Evolutionary conservation across 345 rosid species (phyloP).

Genomic region (Theobroma cacao): DNA sequence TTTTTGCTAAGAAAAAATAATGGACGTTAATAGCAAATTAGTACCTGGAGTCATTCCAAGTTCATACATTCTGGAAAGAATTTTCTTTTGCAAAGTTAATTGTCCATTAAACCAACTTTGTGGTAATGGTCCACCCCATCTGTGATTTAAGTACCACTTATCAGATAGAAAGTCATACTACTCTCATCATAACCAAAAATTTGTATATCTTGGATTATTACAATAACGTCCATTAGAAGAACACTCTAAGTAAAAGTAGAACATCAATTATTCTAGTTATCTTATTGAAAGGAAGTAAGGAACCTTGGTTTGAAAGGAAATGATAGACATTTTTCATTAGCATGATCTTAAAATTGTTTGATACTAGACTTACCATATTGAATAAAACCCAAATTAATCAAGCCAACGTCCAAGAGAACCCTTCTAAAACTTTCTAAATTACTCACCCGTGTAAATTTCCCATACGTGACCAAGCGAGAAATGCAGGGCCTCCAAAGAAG

Average conservation of each 20-base stretch:
- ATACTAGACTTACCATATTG: not conserved
- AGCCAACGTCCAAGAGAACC: not conserved
- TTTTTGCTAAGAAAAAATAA: not conserved
- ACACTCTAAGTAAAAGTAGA: conserved; percentile 10
- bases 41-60: conserved; percentile 81
- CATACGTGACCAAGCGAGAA: conserved; percentile 83
- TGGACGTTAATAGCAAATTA: not conserved
- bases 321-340: not conserved
- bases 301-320: not conserved
- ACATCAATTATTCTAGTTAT: conserved; percentile 4
- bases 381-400: not conserved
- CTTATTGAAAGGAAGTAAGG: not conserved
- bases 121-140: conserved; percentile 80
- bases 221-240: conserved; percentile 9
- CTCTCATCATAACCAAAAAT: not conserved
- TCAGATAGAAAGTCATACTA: not conserved
- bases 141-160: conserved; percentile 14
- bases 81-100: conserved; percentile 54
- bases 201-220: not conserved
- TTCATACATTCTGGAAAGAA: conserved; percentile 59
- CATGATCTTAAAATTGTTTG: not conserved
- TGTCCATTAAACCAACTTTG: conserved; percentile 70
- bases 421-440: conserved; percentile 8
- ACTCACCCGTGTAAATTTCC: conserved; percentile 69
- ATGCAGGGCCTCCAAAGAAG: conserved; percentile 80